Base-by-base conservation (phyloP, 2,329 filamentous ascomycete species). In the Ceratocystis ficicola region DNA sequence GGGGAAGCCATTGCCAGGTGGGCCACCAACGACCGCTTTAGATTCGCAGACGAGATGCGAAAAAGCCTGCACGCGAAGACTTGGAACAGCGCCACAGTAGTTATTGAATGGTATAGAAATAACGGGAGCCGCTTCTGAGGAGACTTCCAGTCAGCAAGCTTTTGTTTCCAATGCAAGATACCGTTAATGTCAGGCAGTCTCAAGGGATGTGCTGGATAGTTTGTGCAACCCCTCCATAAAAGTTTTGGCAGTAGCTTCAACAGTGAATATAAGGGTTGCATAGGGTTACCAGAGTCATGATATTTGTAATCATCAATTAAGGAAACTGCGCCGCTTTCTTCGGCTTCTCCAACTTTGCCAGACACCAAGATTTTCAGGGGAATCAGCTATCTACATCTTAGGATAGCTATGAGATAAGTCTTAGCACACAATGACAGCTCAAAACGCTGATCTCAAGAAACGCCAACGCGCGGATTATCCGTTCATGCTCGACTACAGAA, bases 401-500 rank as follows among this genome's bases (percentile, higher is more conserved):
- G 48, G 8, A 25, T 25, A 52, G 12, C 48, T 10, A 32, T 36
- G n/a, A 32, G 10, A n/a, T 60, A 12, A 60, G 7, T 28, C 32
- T 32, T 32, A 7, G 25, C 3, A n/a, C 55, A 4, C 6, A 15
- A 62, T 62, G 60, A 0, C 44, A 7, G 15, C 44, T 22, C 17
- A 25, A 5, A 62, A 48, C 3, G 7, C 60, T 0, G 60, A 44
- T 5, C 25, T 66, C 1, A 62, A 62, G 59, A 62, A 62, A 4
- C 64, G 64, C 17, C 44, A 41, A 44, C 57, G 89, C 68, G 77
- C 77, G 48, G 89, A 96, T 75, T 96, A 96, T 75, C 80, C 80
- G 61, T 95, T 86, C 74, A 78, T 86, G 52, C 81, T 93, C 32
- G 88, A 94, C 70, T 95, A 95, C 74, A 81, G 90, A 66, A 95